Evolutionary conservation across 306 rosid species (phyloP).

Genomic region (Quercus gilva): DNA sequence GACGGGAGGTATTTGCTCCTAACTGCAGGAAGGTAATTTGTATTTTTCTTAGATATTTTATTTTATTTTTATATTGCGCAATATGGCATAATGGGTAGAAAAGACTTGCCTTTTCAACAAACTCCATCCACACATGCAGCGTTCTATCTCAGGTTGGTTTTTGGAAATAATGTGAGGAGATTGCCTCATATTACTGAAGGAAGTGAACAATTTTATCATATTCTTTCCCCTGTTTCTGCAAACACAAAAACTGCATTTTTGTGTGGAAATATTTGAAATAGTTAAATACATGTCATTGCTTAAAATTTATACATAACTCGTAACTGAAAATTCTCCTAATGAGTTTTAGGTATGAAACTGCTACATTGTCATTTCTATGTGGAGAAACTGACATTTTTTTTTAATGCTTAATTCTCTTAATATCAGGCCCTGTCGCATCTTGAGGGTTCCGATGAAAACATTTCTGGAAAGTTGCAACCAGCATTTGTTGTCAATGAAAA

Average conservation of each 20-base stretch:
- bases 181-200: background rate
- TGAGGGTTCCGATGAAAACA: constrained; percentile 31
- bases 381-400: constrained; percentile 9
- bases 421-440: constrained; percentile 56
- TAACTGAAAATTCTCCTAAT: background rate
- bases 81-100: background rate
- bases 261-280: background rate
- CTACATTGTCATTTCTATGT: background rate
- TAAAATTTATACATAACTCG: background rate
- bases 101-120: background rate
- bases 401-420: background rate
- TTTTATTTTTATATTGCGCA: background rate
- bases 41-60: too few species aligned
- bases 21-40: too few species aligned
- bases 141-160: background rate
- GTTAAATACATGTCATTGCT: background rate
- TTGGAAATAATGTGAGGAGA: background rate
- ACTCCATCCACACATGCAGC: too few species aligned
- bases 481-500: background rate
- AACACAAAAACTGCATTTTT: background rate
- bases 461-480: constrained; percentile 15
- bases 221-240: background rate
- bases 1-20: too few species aligned
- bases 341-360: background rate
- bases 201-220: background rate